A percentile compares a stretch with the other conserved stretches of the same genome.
These are phyloP conservation scores for Carex parvula DNA, from an alignment of 176 grass and related monocot species.

Conservation along the genomic window DNA sequence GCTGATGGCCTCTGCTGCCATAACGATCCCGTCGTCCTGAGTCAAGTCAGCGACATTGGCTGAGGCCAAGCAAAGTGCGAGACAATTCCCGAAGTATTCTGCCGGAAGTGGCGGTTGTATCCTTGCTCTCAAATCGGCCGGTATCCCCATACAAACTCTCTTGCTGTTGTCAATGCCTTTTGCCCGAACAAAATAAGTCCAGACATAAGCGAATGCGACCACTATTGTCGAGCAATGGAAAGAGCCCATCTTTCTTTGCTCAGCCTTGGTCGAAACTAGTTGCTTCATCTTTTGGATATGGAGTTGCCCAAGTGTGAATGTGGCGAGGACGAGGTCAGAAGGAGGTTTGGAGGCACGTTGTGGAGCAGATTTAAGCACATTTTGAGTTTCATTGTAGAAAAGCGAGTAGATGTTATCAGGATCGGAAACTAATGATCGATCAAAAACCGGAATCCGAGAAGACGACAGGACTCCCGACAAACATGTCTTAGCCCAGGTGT, in stretches of 20 bases:
- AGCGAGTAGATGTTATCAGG: too few relatives aligned
- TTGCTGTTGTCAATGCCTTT: neutral
- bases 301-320: constrained; percentile 18
- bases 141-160: constrained; percentile 13
- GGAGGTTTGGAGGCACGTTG: too few relatives aligned
- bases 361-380: neutral
- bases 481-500: too few relatives aligned
- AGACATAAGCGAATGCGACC: constrained; percentile 27
- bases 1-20: constrained; percentile 4
- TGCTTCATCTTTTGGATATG: constrained; percentile 31
- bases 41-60: constrained; percentile 3
- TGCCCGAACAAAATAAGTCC: constrained; percentile 31
- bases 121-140: constrained; percentile 31
- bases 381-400: too few relatives aligned
- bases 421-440: too few relatives aligned
- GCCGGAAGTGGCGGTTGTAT: constrained; percentile 23
- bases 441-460: too few relatives aligned
- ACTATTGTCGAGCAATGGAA: constrained; percentile 21
- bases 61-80: neutral
- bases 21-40: neutral
- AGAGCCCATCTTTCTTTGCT: neutral
- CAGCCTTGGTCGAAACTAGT: neutral
- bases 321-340: constrained; percentile 1
- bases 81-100: constrained; percentile 49
- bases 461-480: too few relatives aligned